Base-by-base conservation (phyloP, 1,139 yeast species). In the Chernovozyma sophiae-reginae region DNA sequence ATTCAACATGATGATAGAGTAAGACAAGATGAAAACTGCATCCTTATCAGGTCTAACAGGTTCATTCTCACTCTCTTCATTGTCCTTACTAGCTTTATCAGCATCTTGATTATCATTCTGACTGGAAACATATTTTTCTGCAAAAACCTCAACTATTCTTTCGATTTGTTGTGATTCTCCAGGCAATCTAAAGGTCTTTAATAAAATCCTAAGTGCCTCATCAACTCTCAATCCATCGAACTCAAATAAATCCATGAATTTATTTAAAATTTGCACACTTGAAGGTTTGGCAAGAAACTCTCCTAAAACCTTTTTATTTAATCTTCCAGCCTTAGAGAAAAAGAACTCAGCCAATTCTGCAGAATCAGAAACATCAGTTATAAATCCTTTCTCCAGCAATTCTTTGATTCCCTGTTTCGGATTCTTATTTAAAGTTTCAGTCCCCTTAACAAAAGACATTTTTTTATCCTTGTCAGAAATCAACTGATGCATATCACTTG, bases 141-240 rank as follows among this genome's bases (percentile, higher is more conserved):
- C 90, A 61, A 94, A 92, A 16, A 78, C 71, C 52, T 90, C 97
- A 30, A 94, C 86, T 15, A 92, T 77, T 52, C 96, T 75, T 57
- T 90, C 97, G 56, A 94, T 92, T 56, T 87, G 96, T 53, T 89
- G 97, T 0, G 97, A 82, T 60, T 94, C 99, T 35, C 99, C 99
- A 0, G 98, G 98, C 38, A 94, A 71, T 58, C 99, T 77, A 55
- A 94, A 92, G 13, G 86, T 75, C 37, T 86, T 84, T 47, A 94
- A 68, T 43, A 94, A 60, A 37, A 86, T 74, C 49, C 99, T 73
- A 40, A 94, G 68, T 0, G 97, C 97, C 58, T 92, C 97, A 58
- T 94, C 98, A 2, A 94, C 89, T 50, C 98, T 73, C 47, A 85
- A 67, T 13, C 77, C 82, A 26, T 71, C 63, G 53, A 90, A 92